Evolutionary conservation across 768 basidiomycete genomes (phyloP), one percentile per base, ranked within the genome.

Genomic region (Lepiota venenata): DNA sequence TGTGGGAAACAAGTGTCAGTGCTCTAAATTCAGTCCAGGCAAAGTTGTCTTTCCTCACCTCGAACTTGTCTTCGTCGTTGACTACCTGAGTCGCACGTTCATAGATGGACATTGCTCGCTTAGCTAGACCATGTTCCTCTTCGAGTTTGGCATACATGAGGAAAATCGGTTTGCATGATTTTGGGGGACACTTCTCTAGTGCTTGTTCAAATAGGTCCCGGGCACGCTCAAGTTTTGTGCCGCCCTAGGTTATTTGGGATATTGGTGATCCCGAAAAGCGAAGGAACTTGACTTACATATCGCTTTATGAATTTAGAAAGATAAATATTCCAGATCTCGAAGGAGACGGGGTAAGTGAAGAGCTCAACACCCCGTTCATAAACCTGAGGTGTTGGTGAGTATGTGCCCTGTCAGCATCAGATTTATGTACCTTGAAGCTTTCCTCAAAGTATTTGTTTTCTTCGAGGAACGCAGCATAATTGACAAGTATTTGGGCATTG

Each of bases 241-340:
- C 97, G 29, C 90, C 93, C 92, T 95, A 51, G 20, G 44, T 63
- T 16, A 52, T 49, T 4, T 47, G 36, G 39, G 36, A 25, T 41
- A 43, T 22, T 58, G 41, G 56, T 18, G 42, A 42, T 20, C 32
- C 8, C 9, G 8, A 18, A n/a, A 8, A 4, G 0, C 9, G 4
- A 49, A 22, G 10, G 5, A 25, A 25, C 56, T 46, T 29, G 5
- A 79, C 89, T 66, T 62, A 95, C 93, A 71, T 95, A 98, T 71
- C 97, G 90, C 70, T 93, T 94, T 56, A 95, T 82, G 67, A 99
- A 99, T 71, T 98, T 98, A 41, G 92, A 87, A 16, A 99, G 73
- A 69, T 98, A 99, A 50, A 97, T 97, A 68, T 99, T 98, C 96
- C 97, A 98, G 59, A 99, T 86, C 71, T 99, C 97, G 69, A 98